A percentile compares a stretch with the other conserved stretches of the same genome.
Conservation (phyloP, 176 grass and related monocot species). For the barley (Hordeum vulgare) region MorexV3_pseudomolecules_assembly NC_058519.1:41525457-41525956, state of each 20-base stretch:
- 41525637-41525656: constrained; percentile 87
- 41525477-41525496: too few species aligned
- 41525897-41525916: constrained; percentile 50
- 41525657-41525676: constrained; percentile 93
- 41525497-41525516: too few species aligned
- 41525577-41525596: neutral
- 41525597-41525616: neutral
- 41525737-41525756: neutral
- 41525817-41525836: constrained; percentile 90
- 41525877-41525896: constrained; percentile 82
- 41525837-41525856: constrained; percentile 87
- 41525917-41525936: neutral
- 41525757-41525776: neutral
- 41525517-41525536: too few species aligned
- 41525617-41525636: neutral
- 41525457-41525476: too few species aligned
- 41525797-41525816: constrained; percentile 98
- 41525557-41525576: neutral
- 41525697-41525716: constrained; percentile 96
- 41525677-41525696: constrained; percentile 95
- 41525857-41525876: constrained; percentile 89
- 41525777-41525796: constrained; percentile 33
- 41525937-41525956: neutral
- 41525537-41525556: too few species aligned
- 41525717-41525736: neutral